phyloP scores from a whole-genome alignment of 768 basidiomycete genomes.

The Rhodotorula kratochvilovae region DNA sequence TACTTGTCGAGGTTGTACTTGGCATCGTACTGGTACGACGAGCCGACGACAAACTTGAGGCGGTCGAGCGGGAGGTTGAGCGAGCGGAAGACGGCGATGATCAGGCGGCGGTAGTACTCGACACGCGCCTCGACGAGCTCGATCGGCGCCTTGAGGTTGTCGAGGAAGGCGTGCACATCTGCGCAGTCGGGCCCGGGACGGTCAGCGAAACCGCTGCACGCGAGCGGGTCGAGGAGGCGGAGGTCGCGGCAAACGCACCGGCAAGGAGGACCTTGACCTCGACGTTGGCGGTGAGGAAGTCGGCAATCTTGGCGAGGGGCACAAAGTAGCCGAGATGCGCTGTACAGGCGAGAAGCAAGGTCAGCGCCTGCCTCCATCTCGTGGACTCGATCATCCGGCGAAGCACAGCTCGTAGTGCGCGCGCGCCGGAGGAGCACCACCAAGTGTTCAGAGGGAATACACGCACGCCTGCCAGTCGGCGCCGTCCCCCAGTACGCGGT shows the following conservation, averaged over 20 bases:
- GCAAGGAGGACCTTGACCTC: constrained; percentile 79
- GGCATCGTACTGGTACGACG: constrained; percentile 81
- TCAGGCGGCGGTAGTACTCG: constrained; percentile 79
- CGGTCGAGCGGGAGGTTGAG: constrained; percentile 85
- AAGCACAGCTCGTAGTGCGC: too few relatives aligned
- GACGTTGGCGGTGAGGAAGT: constrained; percentile 89
- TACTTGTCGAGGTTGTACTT: constrained; percentile 96
- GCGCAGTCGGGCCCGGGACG: neutral
- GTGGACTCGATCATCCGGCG: too few relatives aligned
- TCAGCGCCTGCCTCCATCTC: neutral
- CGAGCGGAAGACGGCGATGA: constrained; percentile 76
- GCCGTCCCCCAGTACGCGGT: constrained; percentile 65
- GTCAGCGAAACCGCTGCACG: neutral
- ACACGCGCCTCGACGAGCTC: constrained; percentile 83
- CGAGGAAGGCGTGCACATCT: constrained; percentile 96
- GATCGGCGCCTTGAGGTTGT: constrained; percentile 91
- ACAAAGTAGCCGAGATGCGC: constrained; percentile 98
- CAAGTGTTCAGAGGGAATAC: neutral
- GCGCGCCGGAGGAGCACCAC: too few relatives aligned
- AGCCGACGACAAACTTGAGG: constrained; percentile 79
- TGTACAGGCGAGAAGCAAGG: constrained; percentile 45
- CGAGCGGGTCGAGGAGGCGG: neutral
- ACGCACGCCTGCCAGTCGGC: constrained; percentile 86
- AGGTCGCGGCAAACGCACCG: constrained; percentile 51
- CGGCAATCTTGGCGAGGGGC: constrained; percentile 87